Percentiles rank a stretch among this genome's conserved stretches.
These are phyloP conservation scores for Alternaria sp. DNA, from an alignment of 2,329 filamentous ascomycete genomes.

Conservation along the genomic window DNA sequence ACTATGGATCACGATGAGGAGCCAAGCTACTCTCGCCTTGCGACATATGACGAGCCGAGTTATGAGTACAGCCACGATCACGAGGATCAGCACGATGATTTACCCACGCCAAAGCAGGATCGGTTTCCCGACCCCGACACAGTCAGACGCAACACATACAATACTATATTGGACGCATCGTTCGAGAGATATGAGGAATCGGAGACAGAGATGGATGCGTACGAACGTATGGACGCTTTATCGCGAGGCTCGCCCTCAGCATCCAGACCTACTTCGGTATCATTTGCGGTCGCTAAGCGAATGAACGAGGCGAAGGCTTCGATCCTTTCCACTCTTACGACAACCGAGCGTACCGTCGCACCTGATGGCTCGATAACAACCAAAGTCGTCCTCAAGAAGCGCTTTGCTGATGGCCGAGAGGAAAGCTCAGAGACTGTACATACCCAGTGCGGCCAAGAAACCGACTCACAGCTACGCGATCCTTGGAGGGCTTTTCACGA, in stretches of 20 bases:
- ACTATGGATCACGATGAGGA: neutral
- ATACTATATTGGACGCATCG: neutral
- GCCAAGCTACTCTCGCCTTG: slow-evolving; percentile 1
- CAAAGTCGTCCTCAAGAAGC: slow-evolving; percentile 65
- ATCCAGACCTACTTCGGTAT: slow-evolving; percentile 17
- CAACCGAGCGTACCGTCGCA: slow-evolving; percentile 63
- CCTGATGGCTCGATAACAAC: slow-evolving; percentile 67
- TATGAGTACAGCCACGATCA: slow-evolving; percentile 48
- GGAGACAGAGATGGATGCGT: slow-evolving; percentile 62
- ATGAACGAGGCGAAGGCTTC: slow-evolving; percentile 31
- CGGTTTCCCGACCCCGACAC: slow-evolving; percentile 13
- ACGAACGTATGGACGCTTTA: slow-evolving; percentile 55
- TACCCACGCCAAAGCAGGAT: slow-evolving; percentile 38
- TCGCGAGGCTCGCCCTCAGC: neutral
- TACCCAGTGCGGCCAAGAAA: slow-evolving; percentile 46
- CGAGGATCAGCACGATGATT: slow-evolving; percentile 47
- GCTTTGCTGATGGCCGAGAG: slow-evolving; percentile 68
- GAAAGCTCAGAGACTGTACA: slow-evolving; percentile 66
- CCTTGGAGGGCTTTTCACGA: slow-evolving; percentile 26
- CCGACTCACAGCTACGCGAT: slow-evolving; percentile 13
- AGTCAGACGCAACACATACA: slow-evolving; percentile 5
- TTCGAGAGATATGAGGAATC: slow-evolving; percentile 9
- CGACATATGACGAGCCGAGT: slow-evolving; percentile 40
- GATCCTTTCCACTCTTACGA: slow-evolving; percentile 65
- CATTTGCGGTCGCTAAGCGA: slow-evolving; percentile 20